These are phyloP conservation scores for Pythium chondricola DNA, from an alignment of 352 stramenopile genomes.

Conservation along the genomic window DNA sequence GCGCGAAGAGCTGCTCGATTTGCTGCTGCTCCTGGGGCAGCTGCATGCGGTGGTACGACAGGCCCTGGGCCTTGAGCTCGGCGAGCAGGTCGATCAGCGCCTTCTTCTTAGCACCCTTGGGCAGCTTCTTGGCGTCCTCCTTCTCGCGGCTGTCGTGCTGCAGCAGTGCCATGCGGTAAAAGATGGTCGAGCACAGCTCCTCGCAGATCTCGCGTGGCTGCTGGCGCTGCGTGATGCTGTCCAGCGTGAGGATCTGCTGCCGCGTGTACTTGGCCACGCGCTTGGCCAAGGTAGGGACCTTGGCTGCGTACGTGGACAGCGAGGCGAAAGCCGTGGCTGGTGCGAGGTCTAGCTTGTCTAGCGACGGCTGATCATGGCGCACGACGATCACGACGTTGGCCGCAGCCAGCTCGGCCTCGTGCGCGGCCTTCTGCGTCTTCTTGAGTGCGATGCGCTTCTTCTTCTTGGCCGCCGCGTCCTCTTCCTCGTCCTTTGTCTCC, in stretches of 20 bases:
- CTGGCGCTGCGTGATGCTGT: constrained; percentile 59
- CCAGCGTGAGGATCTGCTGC: constrained; percentile 56
- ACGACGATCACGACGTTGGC: constrained; percentile 17
- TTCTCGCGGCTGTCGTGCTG: constrained; percentile 50
- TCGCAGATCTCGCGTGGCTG: constrained; percentile 70
- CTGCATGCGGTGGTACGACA: constrained; percentile 72
- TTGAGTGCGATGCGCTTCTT: background rate
- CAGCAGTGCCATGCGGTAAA: constrained; percentile 90
- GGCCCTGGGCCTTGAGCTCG: constrained; percentile 82
- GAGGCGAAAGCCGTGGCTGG: too few relatives aligned
- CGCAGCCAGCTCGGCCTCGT: background rate
- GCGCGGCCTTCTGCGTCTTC: constrained; percentile 5
- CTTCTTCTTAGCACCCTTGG: constrained; percentile 96
- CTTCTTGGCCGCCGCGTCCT: constrained; percentile 1
- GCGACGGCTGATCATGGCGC: constrained; percentile 7
- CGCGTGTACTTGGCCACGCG: constrained; percentile 71
- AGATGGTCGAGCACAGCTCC: constrained; percentile 92
- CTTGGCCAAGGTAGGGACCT: constrained; percentile 53
- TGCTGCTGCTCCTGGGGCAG: constrained; percentile 66
- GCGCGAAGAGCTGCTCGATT: constrained; percentile 76
- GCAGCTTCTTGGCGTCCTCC: constrained; percentile 62
- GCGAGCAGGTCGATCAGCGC: constrained; percentile 94
- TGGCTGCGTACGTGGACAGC: constrained; percentile 37
- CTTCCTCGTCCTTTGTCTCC: background rate
- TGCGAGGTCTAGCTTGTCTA: too few relatives aligned